A percentile compares a stretch with the other conserved stretches of the same genome.
Conservation (phyloP, 768 basidiomycete genomes). For the Suillus lakei region DNA sequence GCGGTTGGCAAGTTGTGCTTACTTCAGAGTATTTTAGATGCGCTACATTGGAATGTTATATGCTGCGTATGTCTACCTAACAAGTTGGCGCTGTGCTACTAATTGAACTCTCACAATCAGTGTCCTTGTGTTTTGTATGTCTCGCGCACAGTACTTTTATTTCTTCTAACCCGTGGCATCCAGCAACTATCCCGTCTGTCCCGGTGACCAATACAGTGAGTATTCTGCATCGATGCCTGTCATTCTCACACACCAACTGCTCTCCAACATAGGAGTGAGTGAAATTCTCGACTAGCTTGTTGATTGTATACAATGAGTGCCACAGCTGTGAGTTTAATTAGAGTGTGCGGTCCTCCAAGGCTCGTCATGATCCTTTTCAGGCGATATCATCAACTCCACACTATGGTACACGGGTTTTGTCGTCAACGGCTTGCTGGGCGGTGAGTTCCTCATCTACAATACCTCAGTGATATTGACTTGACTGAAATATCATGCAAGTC, state of each 20-base stretch:
- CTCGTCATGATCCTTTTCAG: neutral
- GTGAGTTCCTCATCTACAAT: neutral
- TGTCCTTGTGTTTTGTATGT: neutral
- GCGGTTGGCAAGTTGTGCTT: neutral
- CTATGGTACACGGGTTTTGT: neutral
- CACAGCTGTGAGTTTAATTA: neutral
- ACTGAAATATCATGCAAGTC: neutral
- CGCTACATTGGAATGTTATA: neutral
- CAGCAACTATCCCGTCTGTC: neutral
- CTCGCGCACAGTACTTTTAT: neutral
- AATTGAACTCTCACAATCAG: neutral
- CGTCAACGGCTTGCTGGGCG: neutral
- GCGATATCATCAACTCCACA: neutral
- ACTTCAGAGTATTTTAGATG: neutral
- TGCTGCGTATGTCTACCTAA: neutral
- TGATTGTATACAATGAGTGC: neutral
- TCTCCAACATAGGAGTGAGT: conserved; percentile 1
- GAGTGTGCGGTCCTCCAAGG: neutral
- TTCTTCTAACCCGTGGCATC: neutral
- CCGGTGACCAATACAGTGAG: neutral
- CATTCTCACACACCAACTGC: neutral
- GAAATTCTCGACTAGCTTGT: too few species aligned
- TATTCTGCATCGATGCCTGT: neutral
- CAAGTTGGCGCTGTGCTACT: neutral
- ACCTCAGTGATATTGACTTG: neutral